phyloP scores from a whole-genome alignment of 441 rosid genomes.

The Kokia cookei region DNA sequence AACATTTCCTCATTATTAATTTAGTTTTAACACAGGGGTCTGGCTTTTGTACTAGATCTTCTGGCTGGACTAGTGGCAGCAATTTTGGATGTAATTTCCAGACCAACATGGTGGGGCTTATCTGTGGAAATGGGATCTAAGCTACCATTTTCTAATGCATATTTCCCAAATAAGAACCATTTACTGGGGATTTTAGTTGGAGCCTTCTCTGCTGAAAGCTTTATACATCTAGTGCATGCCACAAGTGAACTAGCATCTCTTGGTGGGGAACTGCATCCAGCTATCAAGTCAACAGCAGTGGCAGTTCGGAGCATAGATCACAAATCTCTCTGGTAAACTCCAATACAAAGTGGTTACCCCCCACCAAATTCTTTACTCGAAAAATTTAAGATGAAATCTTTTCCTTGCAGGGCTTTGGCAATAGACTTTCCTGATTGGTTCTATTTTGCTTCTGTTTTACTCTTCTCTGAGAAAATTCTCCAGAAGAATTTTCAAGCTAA shows the following conservation, averaged over 20 bases:
- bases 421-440: slow-evolving; percentile 81
- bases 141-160: slow-evolving; percentile 62
- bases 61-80: slow-evolving; percentile 43
- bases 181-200: slow-evolving; percentile 44
- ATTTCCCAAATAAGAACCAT: slow-evolving; percentile 46
- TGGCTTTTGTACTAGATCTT: slow-evolving; percentile 47
- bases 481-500: slow-evolving; percentile 19
- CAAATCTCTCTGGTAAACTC: slow-evolving; percentile 58
- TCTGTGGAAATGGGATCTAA: slow-evolving; percentile 46
- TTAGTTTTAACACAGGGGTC: slow-evolving; percentile 54
- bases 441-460: slow-evolving; percentile 57
- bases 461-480: slow-evolving; percentile 38
- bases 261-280: slow-evolving; percentile 12
- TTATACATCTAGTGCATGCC: slow-evolving; percentile 35
- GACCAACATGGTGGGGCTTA: slow-evolving; percentile 73
- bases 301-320: slow-evolving; percentile 35
- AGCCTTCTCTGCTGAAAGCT: slow-evolving; percentile 36
- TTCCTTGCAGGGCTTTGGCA: slow-evolving; percentile 64
- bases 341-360: not conserved
- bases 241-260: slow-evolving; percentile 17
- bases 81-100: slow-evolving; percentile 47
- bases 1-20: not conserved
- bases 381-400: not conserved
- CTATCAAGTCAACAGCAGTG: slow-evolving; percentile 17
- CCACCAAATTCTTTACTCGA: not conserved